Evolutionary conservation across 78 protist species (phyloP), one percentile per base, ranked within the genome.

Genomic region (Dictyostelium firmibasis): DNA sequence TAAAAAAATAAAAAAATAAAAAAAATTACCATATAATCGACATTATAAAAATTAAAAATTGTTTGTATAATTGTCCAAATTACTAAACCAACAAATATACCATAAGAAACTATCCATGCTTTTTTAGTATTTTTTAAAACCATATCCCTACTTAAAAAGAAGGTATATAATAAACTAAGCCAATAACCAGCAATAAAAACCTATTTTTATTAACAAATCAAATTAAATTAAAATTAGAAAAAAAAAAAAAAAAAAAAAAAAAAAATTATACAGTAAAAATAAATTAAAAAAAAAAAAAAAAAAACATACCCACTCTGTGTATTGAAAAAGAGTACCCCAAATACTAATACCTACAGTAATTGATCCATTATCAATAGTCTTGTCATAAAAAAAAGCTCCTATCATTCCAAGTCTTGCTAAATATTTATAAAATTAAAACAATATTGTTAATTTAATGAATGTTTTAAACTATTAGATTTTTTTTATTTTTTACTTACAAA

Each of bases 351-450:
- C 79, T 0, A 72, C 79, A 10, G 79, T 72, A 4, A 72, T 31
- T 27, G 79, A 72, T 31, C 79, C 79, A 16, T 72, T 72, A 41
- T 76, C 83, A 10, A 76, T 33, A 0, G 31, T 76, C 9, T 76
- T 76, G 4, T 76, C 83, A 76, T 38, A 33, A 41, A 76, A 38
- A 38, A 38, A 33, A 41, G 44, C 62, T 3, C 83, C n/a, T 13
- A 72, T 72, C 79, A 72, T 72, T 13, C 35, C 23, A 72, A 72
- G 79, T 72, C 79, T 72, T 31, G 38, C 79, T 57, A 57, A 10
- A 10, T 16, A 10, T 38, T 38, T 38, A 38, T 44, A 44, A 44
- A 8, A 44, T 44, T 44, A 44, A 44, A 20, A 60, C n/a, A n/a
- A n/a, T n/a, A n/a, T n/a, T n/a, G n/a, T n/a, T n/a, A n/a, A n/a